Percentiles rank a stretch among this genome's conserved stretches.
These are phyloP conservation scores for Circinella minor DNA, from an alignment of 371 early-diverging fungal genomes.

Conservation along the genomic window DNA sequence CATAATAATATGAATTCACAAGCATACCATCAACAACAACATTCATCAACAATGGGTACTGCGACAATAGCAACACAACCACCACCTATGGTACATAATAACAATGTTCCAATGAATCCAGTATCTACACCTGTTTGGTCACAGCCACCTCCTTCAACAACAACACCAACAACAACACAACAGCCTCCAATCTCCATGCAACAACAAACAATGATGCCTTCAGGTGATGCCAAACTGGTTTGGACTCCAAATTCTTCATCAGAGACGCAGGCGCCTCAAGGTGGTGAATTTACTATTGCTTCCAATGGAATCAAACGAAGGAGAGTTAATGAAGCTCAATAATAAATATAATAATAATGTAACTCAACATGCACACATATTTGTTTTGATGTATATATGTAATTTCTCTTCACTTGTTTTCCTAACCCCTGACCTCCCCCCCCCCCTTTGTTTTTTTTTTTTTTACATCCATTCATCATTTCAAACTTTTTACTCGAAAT, in stretches of 20 bases:
- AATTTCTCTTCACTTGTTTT: neutral
- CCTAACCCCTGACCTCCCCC: neutral
- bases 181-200: neutral
- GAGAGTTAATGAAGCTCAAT: constrained; percentile 2
- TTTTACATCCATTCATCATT: constrained; percentile 1
- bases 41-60: neutral
- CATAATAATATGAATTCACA: neutral
- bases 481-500: neutral
- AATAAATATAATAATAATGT: neutral
- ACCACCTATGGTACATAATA: neutral
- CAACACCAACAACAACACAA: neutral
- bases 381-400: constrained; percentile 6
- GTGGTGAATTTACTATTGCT: constrained; percentile 11
- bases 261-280: constrained; percentile 16
- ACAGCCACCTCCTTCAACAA: neutral
- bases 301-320: constrained; percentile 5
- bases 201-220: constrained; percentile 37
- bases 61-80: neutral
- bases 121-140: neutral
- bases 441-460: too few species aligned
- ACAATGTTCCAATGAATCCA: neutral
- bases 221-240: constrained; percentile 35
- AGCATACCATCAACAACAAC: neutral
- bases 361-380: neutral
- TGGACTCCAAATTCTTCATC: constrained; percentile 27